Evolutionary conservation across 805 yeast species (phyloP).

Genomic region (Metschnikowia baotianmanensis): DNA sequence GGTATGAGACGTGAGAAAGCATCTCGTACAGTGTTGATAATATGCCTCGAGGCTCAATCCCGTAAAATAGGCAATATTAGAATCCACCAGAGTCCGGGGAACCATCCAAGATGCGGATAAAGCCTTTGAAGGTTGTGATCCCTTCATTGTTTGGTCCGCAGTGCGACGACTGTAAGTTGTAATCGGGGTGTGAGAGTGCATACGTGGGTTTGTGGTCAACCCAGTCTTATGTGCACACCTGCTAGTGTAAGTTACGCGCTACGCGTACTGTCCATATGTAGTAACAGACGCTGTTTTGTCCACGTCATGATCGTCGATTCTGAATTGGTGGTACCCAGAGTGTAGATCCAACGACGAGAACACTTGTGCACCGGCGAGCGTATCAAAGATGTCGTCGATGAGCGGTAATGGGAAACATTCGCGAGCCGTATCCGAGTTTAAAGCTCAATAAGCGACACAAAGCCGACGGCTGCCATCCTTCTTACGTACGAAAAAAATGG

Average conservation of each 20-base stretch:
- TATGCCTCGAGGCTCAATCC: background rate
- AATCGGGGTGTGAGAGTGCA: too few relatives aligned
- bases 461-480: conserved; percentile 7
- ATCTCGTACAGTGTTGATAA: background rate
- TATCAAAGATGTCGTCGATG: conserved; percentile 7
- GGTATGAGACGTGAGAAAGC: background rate
- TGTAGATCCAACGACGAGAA: conserved; percentile 8
- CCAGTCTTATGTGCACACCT: too few relatives aligned
- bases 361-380: conserved; percentile 5
- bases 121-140: background rate
- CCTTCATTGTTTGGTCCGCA: background rate
- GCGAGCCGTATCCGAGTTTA: conserved; percentile 6
- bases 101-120: background rate
- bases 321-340: conserved; percentile 10
- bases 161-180: background rate
- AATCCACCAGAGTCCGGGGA: background rate
- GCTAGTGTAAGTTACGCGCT: too few relatives aligned
- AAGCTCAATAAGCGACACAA: conserved; percentile 9
- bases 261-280: conserved; percentile 10
- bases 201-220: too few relatives aligned
- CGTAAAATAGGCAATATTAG: background rate
- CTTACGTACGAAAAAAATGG: conserved; percentile 10
- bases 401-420: conserved; percentile 7
- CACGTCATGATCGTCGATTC: conserved; percentile 1
- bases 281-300: conserved; percentile 11